Conservation (phyloP, 1,139 yeast species). For the Kurtzmaniella quercitrusa region DNA sequence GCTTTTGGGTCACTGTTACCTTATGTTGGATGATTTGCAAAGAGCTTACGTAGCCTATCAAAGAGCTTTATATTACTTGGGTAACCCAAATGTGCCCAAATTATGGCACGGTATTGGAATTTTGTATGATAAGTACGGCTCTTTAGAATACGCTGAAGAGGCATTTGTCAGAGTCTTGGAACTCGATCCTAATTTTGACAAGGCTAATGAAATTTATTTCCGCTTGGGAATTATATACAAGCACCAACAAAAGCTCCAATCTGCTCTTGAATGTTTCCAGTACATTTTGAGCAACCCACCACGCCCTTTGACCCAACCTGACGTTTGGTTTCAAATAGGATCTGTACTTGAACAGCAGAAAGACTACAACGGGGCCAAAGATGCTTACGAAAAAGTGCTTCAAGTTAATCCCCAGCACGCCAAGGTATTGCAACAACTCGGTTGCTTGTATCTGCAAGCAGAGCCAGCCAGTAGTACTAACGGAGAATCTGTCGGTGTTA, state of each 20-base stretch:
- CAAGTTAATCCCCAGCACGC: slow-evolving; percentile 92
- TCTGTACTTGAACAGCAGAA: slow-evolving; percentile 92
- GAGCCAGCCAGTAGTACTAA: slow-evolving; percentile 31
- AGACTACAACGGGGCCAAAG: slow-evolving; percentile 87
- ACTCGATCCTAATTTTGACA: slow-evolving; percentile 92
- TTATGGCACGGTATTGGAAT: slow-evolving; percentile 99
- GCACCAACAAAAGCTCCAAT: slow-evolving; percentile 83
- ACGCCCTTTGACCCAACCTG: slow-evolving; percentile 91
- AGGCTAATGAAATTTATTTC: slow-evolving; percentile 94
- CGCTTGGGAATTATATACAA: slow-evolving; percentile 95
- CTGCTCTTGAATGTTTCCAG: slow-evolving; percentile 90
- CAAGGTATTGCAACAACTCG: slow-evolving; percentile 91
- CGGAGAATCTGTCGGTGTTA: slow-evolving; percentile 27
- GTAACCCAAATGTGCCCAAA: slow-evolving; percentile 93
- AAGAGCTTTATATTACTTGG: slow-evolving; percentile 86
- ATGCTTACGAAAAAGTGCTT: slow-evolving; percentile 90
- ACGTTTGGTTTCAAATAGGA: slow-evolving; percentile 98
- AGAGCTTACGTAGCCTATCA: slow-evolving; percentile 96
- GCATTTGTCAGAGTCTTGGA: slow-evolving; percentile 95
- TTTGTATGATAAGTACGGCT: slow-evolving; percentile 90
- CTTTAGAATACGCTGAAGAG: slow-evolving; percentile 95
- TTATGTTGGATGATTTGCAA: slow-evolving; percentile 94
- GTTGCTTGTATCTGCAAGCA: slow-evolving; percentile 91
- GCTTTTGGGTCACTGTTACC: slow-evolving; percentile 89
- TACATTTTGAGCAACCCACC: slow-evolving; percentile 91